Evolutionary conservation across 257 asterid genomes (phyloP), one percentile per base, ranked within the genome.

Genomic region (Plantago major): DNA sequence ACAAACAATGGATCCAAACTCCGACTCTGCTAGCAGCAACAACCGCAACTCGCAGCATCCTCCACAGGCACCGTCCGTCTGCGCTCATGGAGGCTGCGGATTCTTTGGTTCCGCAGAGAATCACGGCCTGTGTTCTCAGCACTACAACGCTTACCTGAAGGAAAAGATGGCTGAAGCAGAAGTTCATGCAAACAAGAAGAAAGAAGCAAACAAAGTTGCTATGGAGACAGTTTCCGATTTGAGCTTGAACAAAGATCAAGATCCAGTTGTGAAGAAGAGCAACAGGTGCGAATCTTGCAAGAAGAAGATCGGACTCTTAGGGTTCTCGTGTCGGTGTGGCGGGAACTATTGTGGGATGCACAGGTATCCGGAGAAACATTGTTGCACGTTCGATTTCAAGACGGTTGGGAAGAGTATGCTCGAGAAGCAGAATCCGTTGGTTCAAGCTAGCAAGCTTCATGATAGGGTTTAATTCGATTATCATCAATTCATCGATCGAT

Each of bases 61-160:
- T 33, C 40, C 40, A 33, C 40, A 33, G 8, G 17, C 42, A 55
- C 72, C 69, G 55, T 26, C 55, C n/a, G 52, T 62, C 1, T 80
- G 89, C 58, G 48, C 66, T 10, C 65, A 66, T 19, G 79, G 6
- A 0, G 8, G 84, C 22, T 82, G 89, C 58, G 84, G 89, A 4
- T 80, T 80, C 59, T 82, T 71, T 47, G 86, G 86, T 26, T 46
- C 84, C 65, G 70, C 79, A 17, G 86, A 76, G 43, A 82, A 71
- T 42, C 66, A 54, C 0, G 60, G 65, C 10, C 54, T 71, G 9
- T 71, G 76, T 22, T 71, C 72, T 4, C 46, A 60, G 50, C 60
- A 72, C 60, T 53, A 44, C 55, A 33, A 33, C 6, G 40, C 6
- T 5, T 65, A 44, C 38, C 44, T 65, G 38, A 54, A 40, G 33